phyloP scores from a whole-genome alignment of 2,329 filamentous ascomycete genomes.

The Plenodomus tracheiphilus region DNA sequence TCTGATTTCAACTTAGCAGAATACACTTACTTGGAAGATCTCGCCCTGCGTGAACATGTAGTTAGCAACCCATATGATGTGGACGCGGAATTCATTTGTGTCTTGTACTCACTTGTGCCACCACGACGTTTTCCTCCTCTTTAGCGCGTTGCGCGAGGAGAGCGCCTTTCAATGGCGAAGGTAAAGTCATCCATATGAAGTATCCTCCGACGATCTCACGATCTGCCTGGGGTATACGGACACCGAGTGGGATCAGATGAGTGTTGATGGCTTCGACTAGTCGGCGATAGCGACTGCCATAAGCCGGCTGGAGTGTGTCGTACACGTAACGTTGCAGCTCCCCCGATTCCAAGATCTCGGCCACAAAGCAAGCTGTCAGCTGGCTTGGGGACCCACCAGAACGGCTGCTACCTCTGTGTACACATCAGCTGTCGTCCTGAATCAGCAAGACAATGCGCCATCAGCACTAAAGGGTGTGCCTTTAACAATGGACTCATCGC shows the following conservation, averaged over 20 bases:
- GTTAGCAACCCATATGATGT: constrained; percentile 19
- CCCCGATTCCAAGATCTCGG: constrained; percentile 57
- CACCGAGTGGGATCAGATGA: constrained; percentile 65
- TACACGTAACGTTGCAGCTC: constrained; percentile 58
- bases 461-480: constrained; percentile 4
- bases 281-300: constrained; percentile 55
- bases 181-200: constrained; percentile 79
- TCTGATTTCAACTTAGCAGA: constrained; percentile 46
- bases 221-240: constrained; percentile 52
- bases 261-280: constrained; percentile 63
- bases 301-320: constrained; percentile 58
- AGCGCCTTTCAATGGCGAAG: constrained; percentile 55
- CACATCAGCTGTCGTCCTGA: constrained; percentile 22
- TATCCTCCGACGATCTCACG: constrained; percentile 72
- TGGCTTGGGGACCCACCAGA: constrained; percentile 66
- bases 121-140: constrained; percentile 65
- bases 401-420: constrained; percentile 56
- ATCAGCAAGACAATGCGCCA: constrained; percentile 6
- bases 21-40: constrained; percentile 61
- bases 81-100: constrained; percentile 2
- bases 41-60: constrained; percentile 56
- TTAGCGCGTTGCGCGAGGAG: constrained; percentile 62
- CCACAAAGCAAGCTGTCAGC: constrained; percentile 60
- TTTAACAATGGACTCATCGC: constrained; percentile 3
- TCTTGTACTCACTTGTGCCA: constrained; percentile 55